Evolutionary conservation across 768 basidiomycete species (phyloP).

Genomic region (Leccinellum albellum): DNA sequence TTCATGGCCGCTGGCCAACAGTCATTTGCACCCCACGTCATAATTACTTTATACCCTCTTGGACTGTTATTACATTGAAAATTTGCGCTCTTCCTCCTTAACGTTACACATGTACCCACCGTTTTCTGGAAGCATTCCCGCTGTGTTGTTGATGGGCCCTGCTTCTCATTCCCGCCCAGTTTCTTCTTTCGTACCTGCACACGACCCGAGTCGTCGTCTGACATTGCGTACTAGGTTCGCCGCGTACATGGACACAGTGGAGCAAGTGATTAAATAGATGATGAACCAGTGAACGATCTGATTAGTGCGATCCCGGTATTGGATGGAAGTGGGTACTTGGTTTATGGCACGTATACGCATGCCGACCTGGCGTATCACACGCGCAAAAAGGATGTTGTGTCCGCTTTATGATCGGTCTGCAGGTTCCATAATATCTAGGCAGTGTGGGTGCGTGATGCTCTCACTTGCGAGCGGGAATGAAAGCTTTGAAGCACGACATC

Average conservation of each 20-base stretch:
- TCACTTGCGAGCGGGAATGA: neutral
- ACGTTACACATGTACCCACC: constrained; percentile 2
- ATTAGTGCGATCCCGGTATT: neutral
- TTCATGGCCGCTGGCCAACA: neutral
- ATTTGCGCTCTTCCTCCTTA: neutral
- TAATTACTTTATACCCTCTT: constrained; percentile 8
- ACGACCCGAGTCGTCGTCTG: neutral
- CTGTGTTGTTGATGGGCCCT: neutral
- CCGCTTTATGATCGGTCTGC: neutral
- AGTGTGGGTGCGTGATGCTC: neutral
- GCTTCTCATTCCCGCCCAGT: constrained; percentile 20
- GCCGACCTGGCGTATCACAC: neutral
- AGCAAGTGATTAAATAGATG: neutral
- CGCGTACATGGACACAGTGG: neutral
- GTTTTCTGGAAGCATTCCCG: neutral
- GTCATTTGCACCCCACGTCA: constrained; percentile 1
- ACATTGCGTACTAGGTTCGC: neutral
- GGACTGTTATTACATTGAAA: constrained; percentile 7
- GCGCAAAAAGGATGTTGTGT: neutral
- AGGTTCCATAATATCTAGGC: neutral
- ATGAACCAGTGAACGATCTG: neutral
- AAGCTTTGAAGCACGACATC: neutral
- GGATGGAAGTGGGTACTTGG: neutral
- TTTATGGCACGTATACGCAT: neutral
- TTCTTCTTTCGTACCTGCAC: neutral